Base-by-base conservation (phyloP, 1,284 basidiomycete species). In the Cryptococcus floricola region DNA sequence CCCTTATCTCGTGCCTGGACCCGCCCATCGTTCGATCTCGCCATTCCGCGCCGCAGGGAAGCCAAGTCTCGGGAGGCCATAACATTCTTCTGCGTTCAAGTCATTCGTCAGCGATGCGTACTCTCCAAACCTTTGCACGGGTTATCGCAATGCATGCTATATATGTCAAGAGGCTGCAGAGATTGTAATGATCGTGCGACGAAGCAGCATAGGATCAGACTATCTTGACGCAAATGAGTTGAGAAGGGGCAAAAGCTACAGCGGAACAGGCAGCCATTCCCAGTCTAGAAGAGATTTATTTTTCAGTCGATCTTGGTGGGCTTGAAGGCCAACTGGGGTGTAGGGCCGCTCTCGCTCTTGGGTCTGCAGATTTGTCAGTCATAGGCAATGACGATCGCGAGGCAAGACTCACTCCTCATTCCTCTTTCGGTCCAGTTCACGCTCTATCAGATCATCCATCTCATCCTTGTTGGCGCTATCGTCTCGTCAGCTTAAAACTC, bases 391-490 rank as follows among this genome's bases (percentile, higher is more conserved):
- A 27, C 46, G 31, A 34, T 34, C 6, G 23, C 23, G 19, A 37
- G 46, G 42, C 52, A 46, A n/a, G 49, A 38, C 38, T 25, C 37
- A 53, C 45, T 58, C 28, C 12, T 25, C 54, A 43, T 60, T 58
- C 61, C 68, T 64, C 59, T 74, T 66, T 58, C 64, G 59, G 61
- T 75, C 73, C 38, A 77, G 64, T 67, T 76, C 69, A 52, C 66
- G 64, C 60, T 93, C 91, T 23, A 94, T 81, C 86, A 91, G 93
- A 73, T 87, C 89, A 79, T 94, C 91, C 91, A 94, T 93, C 66
- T 93, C 91, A 71, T 93, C 92, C 45, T 85, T 83, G 59, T 84
- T 83, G 39, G 78, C 80, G 73, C 95, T 95, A 16, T 90, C 91
- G 14, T 23, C 52, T 37, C 46, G 43, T 59, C 50, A 58, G 48